phyloP scores from a whole-genome alignment of 2,329 filamentous ascomycete species.

The Colletotrichum ledebouriae region DNA sequence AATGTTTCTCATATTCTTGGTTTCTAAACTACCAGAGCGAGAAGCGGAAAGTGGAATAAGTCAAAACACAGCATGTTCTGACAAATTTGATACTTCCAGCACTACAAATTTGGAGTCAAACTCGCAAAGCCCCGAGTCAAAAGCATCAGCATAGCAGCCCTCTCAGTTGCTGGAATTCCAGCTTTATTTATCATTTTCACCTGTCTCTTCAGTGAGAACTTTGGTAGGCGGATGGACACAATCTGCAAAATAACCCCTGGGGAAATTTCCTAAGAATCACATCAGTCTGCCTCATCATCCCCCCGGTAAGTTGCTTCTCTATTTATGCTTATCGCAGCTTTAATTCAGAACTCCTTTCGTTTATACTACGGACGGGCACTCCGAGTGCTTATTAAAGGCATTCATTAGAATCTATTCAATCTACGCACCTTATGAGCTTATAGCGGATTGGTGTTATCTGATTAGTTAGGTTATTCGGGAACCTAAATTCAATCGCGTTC shows the following conservation, averaged over 20 bases:
- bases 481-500: too few relatives aligned
- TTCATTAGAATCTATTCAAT: background rate
- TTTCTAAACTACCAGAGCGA: background rate
- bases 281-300: background rate
- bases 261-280: background rate
- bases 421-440: too few relatives aligned
- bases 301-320: conserved; percentile 2
- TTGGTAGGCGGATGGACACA: background rate
- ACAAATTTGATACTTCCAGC: background rate
- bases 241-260: background rate
- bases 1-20: background rate
- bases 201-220: background rate
- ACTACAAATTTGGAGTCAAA: background rate
- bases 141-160: background rate
- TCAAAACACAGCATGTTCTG: background rate
- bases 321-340: background rate
- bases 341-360: background rate
- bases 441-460: too few relatives aligned
- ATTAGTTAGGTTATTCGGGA: too few relatives aligned
- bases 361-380: background rate
- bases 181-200: background rate
- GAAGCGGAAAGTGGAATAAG: background rate
- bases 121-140: background rate
- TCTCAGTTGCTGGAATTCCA: conserved; percentile 1
- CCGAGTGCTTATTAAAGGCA: background rate